Percentiles rank a stretch among this genome's conserved stretches.
Evolutionary conservation across 192 early-diverging fungal genomes (phyloP).

Genomic region (Piromyces sp.): DNA sequence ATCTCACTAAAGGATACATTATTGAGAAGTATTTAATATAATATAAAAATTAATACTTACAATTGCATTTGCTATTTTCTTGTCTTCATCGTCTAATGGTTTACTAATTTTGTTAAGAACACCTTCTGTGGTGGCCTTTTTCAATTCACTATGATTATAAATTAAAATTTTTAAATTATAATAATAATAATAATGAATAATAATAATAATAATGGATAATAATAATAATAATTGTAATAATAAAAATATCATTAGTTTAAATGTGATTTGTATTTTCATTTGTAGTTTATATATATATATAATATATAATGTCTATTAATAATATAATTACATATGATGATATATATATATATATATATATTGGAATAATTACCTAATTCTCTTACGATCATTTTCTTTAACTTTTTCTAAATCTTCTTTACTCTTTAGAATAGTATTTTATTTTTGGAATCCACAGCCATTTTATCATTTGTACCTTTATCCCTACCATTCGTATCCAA

Average conservation of each 20-base stretch:
- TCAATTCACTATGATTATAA: neutral
- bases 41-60: neutral
- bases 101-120: neutral
- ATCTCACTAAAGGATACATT: too few relatives aligned
- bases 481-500: neutral
- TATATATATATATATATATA: too few relatives aligned
- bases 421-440: neutral
- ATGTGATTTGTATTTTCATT: too few relatives aligned
- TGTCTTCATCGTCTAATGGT: neutral
- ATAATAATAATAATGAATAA: too few relatives aligned
- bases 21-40: too few relatives aligned
- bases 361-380: neutral
- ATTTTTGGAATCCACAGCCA: neutral
- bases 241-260: too few relatives aligned
- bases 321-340: too few relatives aligned
- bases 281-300: too few relatives aligned
- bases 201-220: too few relatives aligned
- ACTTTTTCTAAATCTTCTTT: neutral
- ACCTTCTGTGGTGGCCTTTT: neutral
- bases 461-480: neutral
- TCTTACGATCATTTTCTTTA: neutral
- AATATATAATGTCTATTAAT: too few relatives aligned
- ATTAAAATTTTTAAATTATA: too few relatives aligned
- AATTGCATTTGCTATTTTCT: neutral
- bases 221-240: too few relatives aligned